A percentile compares a stretch with the other conserved stretches of the same genome.
Evolutionary conservation across 2,329 filamentous ascomycete genomes (phyloP).

Genomic region (Emydomyces testavorans): DNA sequence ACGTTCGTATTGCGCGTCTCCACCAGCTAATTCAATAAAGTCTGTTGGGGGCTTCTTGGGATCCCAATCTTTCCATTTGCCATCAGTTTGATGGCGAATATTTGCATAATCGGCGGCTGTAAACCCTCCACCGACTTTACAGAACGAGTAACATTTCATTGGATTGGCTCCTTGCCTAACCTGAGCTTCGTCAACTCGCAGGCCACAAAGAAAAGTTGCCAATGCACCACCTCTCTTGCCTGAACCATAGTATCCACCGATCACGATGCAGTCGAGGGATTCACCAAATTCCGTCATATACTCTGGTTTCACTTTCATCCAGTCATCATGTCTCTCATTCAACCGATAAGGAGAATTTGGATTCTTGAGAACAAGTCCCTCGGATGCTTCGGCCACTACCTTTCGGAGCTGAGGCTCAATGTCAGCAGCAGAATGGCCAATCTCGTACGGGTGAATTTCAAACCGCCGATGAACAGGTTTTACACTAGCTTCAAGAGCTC

Average conservation of each 20-base stretch:
- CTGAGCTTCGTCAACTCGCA: conserved; percentile 61
- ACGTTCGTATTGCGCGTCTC: conserved; percentile 60
- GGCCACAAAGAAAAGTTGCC: conserved; percentile 80
- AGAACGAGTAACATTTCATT: conserved; percentile 84
- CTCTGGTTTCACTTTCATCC: conserved; percentile 97
- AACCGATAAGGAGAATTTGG: conserved; percentile 75
- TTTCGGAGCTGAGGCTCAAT: conserved; percentile 70
- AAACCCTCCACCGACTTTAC: conserved; percentile 94
- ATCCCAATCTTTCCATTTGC: conserved; percentile 86
- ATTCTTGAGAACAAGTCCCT: conserved; percentile 89
- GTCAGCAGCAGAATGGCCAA: conserved; percentile 54
- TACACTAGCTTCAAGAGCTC: conserved; percentile 61
- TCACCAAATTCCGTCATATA: conserved; percentile 97
- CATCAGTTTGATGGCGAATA: conserved; percentile 72
- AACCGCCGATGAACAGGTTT: conserved; percentile 60
- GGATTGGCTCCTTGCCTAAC: conserved; percentile 45
- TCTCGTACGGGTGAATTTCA: conserved; percentile 65
- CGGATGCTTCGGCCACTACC: conserved; percentile 75
- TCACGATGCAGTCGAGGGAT: conserved; percentile 74
- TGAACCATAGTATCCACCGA: conserved; percentile 87
- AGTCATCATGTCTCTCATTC: conserved; percentile 85
- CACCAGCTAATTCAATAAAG: conserved; percentile 71
- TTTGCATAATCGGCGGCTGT: conserved; percentile 71
- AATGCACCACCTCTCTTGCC: conserved; percentile 71
- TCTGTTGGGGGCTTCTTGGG: conserved; percentile 59